A percentile compares a stretch with the other conserved stretches of the same genome.
Conservation (phyloP, 1,139 yeast genomes). For the Yamadazyma kanchanaburiensis region DNA sequence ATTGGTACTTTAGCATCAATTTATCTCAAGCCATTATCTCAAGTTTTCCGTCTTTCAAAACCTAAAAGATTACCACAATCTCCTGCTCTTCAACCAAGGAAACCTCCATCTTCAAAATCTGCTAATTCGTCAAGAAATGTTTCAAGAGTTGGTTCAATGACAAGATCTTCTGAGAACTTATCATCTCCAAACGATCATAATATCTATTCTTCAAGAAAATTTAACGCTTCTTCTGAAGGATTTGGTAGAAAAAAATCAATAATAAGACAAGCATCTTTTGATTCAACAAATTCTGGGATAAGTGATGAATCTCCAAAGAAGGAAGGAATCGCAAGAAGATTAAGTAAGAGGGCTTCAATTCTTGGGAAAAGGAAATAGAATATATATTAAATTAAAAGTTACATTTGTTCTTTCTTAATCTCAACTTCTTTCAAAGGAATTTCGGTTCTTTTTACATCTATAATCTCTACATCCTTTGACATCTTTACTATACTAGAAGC, state of each 20-base stretch:
- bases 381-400: no score
- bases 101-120: constrained; percentile 4
- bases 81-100: constrained; percentile 54
- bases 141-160: constrained; percentile 8
- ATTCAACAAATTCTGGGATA: constrained; percentile 11
- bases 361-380: constrained; percentile 18
- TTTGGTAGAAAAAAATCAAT: constrained; percentile 12
- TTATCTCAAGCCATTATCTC: constrained; percentile 77
- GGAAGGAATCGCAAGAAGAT: constrained; percentile 24
- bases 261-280: constrained; percentile 14
- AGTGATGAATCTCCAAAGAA: constrained; percentile 12
- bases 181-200: constrained; percentile 5
- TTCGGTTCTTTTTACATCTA: constrained; percentile 29
- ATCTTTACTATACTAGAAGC: constrained; percentile 52
- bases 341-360: constrained; percentile 32
- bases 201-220: constrained; percentile 8
- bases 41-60: constrained; percentile 69
- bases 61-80: constrained; percentile 52
- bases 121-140: constrained; percentile 7
- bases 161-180: constrained; percentile 6
- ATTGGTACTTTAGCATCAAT: constrained; percentile 83
- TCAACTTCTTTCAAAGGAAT: constrained; percentile 1
- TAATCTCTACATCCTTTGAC: constrained; percentile 55
- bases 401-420: no score
- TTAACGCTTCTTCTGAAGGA: constrained; percentile 11